These are phyloP conservation scores for Phlebopus sp. DNA, from an alignment of 1,284 basidiomycete genomes.

Conservation along the genomic window DNA sequence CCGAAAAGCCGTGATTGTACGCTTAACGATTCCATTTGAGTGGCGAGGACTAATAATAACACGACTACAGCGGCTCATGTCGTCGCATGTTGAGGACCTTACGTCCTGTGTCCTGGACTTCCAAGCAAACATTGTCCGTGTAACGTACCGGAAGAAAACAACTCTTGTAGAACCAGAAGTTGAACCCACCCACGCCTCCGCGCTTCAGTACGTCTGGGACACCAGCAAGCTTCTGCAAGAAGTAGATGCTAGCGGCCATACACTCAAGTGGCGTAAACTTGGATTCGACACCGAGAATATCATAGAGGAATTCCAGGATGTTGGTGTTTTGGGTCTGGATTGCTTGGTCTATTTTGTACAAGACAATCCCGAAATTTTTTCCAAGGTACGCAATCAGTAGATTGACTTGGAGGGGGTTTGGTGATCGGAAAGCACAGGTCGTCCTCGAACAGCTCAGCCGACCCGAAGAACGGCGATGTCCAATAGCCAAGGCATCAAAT, in stretches of 20 bases:
- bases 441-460: conserved; percentile 85
- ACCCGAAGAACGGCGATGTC: conserved; percentile 76
- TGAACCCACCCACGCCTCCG: conserved; percentile 58
- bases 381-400: conserved; percentile 54
- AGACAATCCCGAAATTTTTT: conserved; percentile 76
- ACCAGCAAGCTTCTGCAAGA: conserved; percentile 58
- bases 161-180: conserved; percentile 71
- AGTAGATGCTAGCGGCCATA: conserved; percentile 43
- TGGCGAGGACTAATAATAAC: conserved; percentile 13
- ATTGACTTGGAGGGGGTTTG: not conserved
- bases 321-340: conserved; percentile 84
- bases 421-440: conserved; percentile 42
- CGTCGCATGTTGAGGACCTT: conserved; percentile 82
- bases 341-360: conserved; percentile 79
- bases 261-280: conserved; percentile 73
- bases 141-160: conserved; percentile 79
- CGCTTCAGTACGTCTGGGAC: conserved; percentile 73
- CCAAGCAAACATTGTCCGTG: conserved; percentile 83
- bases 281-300: conserved; percentile 82
- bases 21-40: conserved; percentile 24
- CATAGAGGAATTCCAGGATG: conserved; percentile 77
- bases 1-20: conserved; percentile 79
- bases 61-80: conserved; percentile 73
- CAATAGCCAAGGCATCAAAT: conserved; percentile 82
- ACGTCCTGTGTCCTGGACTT: conserved; percentile 88